A percentile compares a stretch with the other conserved stretches of the same genome.
phyloP scores from a whole-genome alignment of 1,284 basidiomycete species.

The Coriolopsis trogii region DNA sequence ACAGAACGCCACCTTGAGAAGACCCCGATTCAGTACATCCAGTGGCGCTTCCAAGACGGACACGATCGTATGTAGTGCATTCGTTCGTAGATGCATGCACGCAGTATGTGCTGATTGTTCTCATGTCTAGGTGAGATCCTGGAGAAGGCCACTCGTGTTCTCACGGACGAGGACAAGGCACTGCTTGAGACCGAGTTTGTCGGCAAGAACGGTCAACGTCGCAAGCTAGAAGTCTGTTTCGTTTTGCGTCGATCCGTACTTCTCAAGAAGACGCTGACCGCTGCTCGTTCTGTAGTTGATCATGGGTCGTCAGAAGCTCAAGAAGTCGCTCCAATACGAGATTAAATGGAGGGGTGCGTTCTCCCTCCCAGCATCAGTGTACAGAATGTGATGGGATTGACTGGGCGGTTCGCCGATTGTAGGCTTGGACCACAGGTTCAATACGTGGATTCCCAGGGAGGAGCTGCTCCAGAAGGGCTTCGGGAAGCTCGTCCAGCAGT shows the following conservation, averaged over 20 bases:
- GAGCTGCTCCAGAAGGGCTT: constrained; percentile 90
- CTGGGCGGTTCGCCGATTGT: background rate
- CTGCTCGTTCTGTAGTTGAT: constrained; percentile 57
- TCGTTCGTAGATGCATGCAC: background rate
- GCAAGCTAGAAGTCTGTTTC: constrained; percentile 81
- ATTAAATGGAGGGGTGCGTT: constrained; percentile 84
- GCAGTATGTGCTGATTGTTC: background rate
- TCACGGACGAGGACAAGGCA: constrained; percentile 88
- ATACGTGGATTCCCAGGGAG: constrained; percentile 94
- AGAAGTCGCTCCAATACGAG: constrained; percentile 95
- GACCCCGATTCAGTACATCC: constrained; percentile 94
- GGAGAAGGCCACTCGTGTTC: constrained; percentile 89
- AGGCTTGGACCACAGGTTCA: constrained; percentile 89
- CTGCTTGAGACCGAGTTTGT: constrained; percentile 89
- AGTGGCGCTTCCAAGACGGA: constrained; percentile 99
- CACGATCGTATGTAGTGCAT: constrained; percentile 79
- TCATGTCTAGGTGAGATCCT: constrained; percentile 72
- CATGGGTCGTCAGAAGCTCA: constrained; percentile 97
- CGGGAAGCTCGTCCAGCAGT: constrained; percentile 90
- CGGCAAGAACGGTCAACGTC: constrained; percentile 89
- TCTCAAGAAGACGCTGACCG: constrained; percentile 2
- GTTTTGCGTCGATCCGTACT: background rate
- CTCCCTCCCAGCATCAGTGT: too few species aligned
- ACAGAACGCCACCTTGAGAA: constrained; percentile 91
- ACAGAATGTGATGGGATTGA: background rate